These are phyloP conservation scores for Monosporascus sp. DNA, from an alignment of 2,329 filamentous ascomycete species.

Conservation along the genomic window DNA sequence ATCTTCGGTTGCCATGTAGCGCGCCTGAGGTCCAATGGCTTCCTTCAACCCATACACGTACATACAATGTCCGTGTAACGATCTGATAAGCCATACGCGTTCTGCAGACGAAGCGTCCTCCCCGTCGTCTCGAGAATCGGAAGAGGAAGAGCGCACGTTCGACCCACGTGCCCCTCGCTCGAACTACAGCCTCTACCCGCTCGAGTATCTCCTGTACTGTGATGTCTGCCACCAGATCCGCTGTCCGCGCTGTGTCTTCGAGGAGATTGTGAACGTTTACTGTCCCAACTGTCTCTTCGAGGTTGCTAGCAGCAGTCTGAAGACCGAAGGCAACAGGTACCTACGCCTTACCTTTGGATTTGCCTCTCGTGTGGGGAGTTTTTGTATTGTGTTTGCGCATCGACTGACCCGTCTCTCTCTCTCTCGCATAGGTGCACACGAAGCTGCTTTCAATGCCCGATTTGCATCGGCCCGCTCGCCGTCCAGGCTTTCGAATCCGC, in stretches of 20 bases:
- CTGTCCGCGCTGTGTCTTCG: slow-evolving; percentile 83
- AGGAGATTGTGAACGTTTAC: slow-evolving; percentile 93
- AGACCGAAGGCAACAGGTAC: slow-evolving; percentile 88
- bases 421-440: slow-evolving; percentile 65
- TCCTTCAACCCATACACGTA: slow-evolving; percentile 57
- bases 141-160: slow-evolving; percentile 67
- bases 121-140: slow-evolving; percentile 1
- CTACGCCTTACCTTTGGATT: slow-evolving; percentile 16
- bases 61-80: slow-evolving; percentile 58
- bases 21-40: slow-evolving; percentile 33
- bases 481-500: slow-evolving; percentile 64
- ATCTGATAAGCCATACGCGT: slow-evolving; percentile 14
- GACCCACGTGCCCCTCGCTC: slow-evolving; percentile 80
- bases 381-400: not conserved
- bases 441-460: slow-evolving; percentile 92
- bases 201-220: slow-evolving; percentile 92
- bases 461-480: slow-evolving; percentile 76
- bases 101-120: slow-evolving; percentile 24
- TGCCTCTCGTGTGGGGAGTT: not conserved
- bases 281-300: slow-evolving; percentile 95
- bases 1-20: slow-evolving; percentile 5
- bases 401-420: not conserved
- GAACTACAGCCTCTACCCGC: slow-evolving; percentile 86
- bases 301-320: slow-evolving; percentile 86
- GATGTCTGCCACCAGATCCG: slow-evolving; percentile 96